phyloP scores from a whole-genome alignment of 192 early-diverging fungal genomes.

The Linnemannia schmuckeri region DNA sequence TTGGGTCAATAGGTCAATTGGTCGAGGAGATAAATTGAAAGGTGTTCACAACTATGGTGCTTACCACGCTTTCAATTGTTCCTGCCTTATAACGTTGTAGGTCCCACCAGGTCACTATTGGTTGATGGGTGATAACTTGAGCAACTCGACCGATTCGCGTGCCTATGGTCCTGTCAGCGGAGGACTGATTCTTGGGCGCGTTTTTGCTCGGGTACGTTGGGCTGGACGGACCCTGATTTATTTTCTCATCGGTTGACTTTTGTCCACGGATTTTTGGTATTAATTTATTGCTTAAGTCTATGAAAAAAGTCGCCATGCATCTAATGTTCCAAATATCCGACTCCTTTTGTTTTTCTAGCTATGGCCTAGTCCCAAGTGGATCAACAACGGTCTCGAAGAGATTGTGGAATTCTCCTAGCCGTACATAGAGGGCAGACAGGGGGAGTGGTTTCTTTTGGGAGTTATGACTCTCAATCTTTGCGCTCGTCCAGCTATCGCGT shows the following conservation, averaged over 20 bases:
- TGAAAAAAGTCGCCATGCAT: background rate
- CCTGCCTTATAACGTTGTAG: conserved; percentile 35
- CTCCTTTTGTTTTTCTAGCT: conserved; percentile 27
- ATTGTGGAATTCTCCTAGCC: conserved; percentile 35
- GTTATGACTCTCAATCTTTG: background rate
- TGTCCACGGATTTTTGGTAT: background rate
- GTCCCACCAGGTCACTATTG: conserved; percentile 91
- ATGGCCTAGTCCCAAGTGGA: conserved; percentile 60
- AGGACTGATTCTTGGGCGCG: conserved; percentile 83
- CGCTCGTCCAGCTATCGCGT: background rate
- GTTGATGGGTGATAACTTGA: conserved; percentile 93
- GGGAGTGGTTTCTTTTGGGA: background rate
- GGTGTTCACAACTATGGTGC: too few species aligned
- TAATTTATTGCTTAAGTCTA: background rate
- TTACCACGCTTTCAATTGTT: background rate
- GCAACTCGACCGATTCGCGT: conserved; percentile 92
- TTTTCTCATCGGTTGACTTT: background rate
- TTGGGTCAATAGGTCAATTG: background rate
- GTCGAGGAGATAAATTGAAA: too few species aligned
- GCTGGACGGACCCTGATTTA: background rate
- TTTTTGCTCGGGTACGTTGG: conserved; percentile 70
- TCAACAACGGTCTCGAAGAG: conserved; percentile 60
- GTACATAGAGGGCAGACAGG: background rate
- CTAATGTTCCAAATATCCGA: too few species aligned
- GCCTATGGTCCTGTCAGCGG: conserved; percentile 89